Conservation (phyloP, 345 rosid genomes). For the Viola odorata region DNA sequence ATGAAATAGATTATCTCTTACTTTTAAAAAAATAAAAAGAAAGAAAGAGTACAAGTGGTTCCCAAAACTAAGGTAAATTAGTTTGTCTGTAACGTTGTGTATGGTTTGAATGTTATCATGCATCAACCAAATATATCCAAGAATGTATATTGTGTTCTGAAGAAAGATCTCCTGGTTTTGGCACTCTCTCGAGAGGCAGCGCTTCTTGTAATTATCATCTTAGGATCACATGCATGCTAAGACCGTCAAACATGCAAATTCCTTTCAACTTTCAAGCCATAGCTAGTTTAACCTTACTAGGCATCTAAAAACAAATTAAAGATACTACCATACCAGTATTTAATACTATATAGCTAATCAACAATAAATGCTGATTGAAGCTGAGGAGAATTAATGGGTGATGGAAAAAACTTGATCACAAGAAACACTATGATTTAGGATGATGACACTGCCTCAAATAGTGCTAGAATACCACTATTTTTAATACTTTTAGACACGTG, state of each 20-base stretch:
- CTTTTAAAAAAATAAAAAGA: too few species aligned
- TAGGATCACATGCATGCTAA: constrained; percentile 13
- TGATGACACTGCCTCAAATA: too few species aligned
- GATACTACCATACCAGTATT: too few species aligned
- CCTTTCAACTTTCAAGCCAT: background rate
- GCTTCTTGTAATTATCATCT: background rate
- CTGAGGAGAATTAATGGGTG: background rate
- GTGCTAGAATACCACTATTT: too few species aligned
- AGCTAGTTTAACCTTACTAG: constrained; percentile 5
- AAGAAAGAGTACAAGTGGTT: background rate
- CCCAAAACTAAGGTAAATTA: background rate
- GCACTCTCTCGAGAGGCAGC: constrained; percentile 15
- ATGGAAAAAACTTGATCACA: constrained; percentile 17
- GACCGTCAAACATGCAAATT: constrained; percentile 9
- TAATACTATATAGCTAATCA: too few species aligned
- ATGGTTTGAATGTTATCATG: background rate
- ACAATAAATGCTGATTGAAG: background rate
- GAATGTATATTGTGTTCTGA: background rate
- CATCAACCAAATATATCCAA: background rate
- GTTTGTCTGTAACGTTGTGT: background rate
- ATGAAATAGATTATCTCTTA: too few species aligned
- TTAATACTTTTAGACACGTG: too few species aligned
- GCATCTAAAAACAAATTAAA: constrained; percentile 6
- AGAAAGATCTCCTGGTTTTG: constrained; percentile 8
- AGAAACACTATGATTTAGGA: constrained; percentile 1